Evolutionary conservation across 331 rosid genomes (phyloP), one percentile per base, ranked within the genome.

Genomic region (Pyracantha coccinea): DNA sequence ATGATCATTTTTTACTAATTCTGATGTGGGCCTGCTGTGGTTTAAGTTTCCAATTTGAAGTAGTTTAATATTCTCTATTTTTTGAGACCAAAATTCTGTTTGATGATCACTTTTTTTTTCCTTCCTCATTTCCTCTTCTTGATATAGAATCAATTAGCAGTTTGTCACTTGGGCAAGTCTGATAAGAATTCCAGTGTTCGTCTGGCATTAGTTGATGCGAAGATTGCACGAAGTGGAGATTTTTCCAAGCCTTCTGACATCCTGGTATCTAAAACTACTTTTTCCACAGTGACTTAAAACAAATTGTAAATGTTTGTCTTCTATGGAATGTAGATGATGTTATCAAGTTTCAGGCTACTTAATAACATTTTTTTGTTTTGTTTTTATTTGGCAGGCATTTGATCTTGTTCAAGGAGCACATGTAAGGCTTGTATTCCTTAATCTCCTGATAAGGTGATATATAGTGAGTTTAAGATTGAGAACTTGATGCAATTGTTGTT

Each of bases 351-450:
- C 29, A 32, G 38, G 38, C 16, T 33, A 66, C 29, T 55, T 53
- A 45, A 45, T 71, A 53, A 76, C 74, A 2, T 14, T 1, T 14
- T 67, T 47, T 45, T 71, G 7, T 69, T 74, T 12, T 71, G 38
- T 78, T 73, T 80, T 73, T 41, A 41, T 41, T 79, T 75, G 66
- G 85, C 89, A 91, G 98, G 96, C 91, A 27, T 91, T 86, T 83
- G 96, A 94, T 53, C 87, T 94, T 72, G 81, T 94, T 87, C 99
- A 94, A 88, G 99, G 97, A 75, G 93, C 81, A 75, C 95, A 87
- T 31, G 99, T 94, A 84, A 88, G 97, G 81, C 62, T 68, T 73
- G 41, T 28, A 28, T 28, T 65, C 61, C 25, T 45, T 75, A 38
- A 50, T 72, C 69, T 76, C 44, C 24, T 21, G 20, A 19, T 76